Evolutionary conservation across 441 rosid genomes (phyloP), one percentile per base, ranked within the genome.

Genomic region (Brassica hybrid): DNA sequence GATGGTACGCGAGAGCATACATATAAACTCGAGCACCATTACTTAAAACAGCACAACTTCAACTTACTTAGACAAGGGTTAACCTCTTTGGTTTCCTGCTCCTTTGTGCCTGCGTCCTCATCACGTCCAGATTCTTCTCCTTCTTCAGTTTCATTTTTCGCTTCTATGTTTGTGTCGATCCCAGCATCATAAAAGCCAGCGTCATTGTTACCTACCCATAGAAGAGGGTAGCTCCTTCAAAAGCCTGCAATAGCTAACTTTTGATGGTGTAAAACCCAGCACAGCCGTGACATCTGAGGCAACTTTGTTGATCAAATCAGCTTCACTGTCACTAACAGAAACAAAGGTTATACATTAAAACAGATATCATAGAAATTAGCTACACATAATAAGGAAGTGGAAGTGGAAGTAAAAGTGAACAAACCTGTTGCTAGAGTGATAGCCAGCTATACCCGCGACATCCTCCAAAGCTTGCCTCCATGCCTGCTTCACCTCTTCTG

Each of bases 271-370:
- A 0, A 52, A 52, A 52, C 58, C 32, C 75, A 82, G 62, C 41
- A 61, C 64, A 11, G 32, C 32, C 16, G 9, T 30, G 4, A 80
- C 18, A 10, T 61, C 75, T n/a, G 2, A 9, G 6, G 72, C 63
- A 1, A 82, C 43, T 19, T 23, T 19, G 0, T 57, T 9, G 36
- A 67, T 72, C 59, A 80, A n/a, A 2, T 30, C 19, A 7, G 84
- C 43, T 45, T 84, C 87, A 27, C 16, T 34, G 58, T 81, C 67
- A 43, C 77, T 73, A 52, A 17, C 50, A 50, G 21, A 57, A 59
- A 36, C 34, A 23, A 0, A 21, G 16, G 12, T 12, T n/a, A 6
- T 3, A 10, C 25, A 57, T 19, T 57, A 57, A 18, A 18, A 57
- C 13, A 19, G 3, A 8, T 6, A 57, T 18, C 27, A 57, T 57